Conservation (phyloP, 768 basidiomycete genomes). For the Phanerodontia chrysosporium region DNA sequence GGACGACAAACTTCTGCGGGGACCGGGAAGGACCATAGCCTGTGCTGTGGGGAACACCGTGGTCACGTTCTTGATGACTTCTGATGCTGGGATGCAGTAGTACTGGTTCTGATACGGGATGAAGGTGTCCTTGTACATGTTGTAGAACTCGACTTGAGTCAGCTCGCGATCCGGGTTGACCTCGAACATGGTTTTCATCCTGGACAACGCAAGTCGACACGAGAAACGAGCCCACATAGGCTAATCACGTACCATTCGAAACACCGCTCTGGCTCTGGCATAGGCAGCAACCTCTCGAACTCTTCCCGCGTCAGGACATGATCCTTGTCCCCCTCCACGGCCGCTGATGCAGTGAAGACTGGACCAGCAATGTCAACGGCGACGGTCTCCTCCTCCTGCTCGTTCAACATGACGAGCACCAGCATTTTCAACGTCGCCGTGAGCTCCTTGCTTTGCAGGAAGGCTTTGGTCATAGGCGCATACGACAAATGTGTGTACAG, state of each 20-base stretch:
- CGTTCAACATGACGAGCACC: constrained; percentile 59
- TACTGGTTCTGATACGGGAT: constrained; percentile 51
- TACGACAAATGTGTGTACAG: constrained; percentile 73
- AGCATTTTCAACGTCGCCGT: constrained; percentile 65
- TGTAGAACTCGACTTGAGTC: constrained; percentile 96
- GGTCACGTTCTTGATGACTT: constrained; percentile 92
- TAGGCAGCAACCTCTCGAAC: constrained; percentile 49
- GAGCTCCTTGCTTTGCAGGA: constrained; percentile 69
- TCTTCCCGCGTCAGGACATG: constrained; percentile 74
- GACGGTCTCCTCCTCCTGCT: constrained; percentile 69
- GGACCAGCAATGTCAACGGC: constrained; percentile 58
- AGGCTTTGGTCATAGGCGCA: constrained; percentile 71
- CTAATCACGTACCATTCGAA: constrained; percentile 63
- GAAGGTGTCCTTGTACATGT: constrained; percentile 84
- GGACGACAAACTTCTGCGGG: constrained; percentile 81
- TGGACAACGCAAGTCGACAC: background rate
- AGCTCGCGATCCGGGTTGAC: constrained; percentile 73
- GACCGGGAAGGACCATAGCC: constrained; percentile 79
- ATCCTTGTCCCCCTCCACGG: constrained; percentile 40
- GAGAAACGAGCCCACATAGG: background rate
- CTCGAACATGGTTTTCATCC: constrained; percentile 92
- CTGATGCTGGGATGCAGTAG: constrained; percentile 75
- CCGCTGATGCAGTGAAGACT: constrained; percentile 54
- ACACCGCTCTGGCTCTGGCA: constrained; percentile 74
- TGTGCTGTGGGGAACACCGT: constrained; percentile 80